phyloP scores from a whole-genome alignment of 2,329 filamentous ascomycete genomes.

The Chrysoporthe austroafricana region DNA sequence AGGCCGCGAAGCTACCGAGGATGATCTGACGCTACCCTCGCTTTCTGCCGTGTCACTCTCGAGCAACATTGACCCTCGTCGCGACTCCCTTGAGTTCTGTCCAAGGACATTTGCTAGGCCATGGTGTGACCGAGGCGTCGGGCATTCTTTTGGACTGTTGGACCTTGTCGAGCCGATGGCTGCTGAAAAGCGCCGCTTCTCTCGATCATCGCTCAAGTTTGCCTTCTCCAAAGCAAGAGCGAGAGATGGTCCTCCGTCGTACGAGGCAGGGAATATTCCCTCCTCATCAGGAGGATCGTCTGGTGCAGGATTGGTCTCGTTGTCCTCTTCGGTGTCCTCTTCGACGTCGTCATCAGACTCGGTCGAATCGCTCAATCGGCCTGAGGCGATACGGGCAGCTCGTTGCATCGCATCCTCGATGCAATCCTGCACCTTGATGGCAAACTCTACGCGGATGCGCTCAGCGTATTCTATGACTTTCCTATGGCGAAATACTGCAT shows the following conservation, averaged over 20 bases:
- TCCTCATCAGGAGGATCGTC: slow-evolving; percentile 48
- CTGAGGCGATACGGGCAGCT: slow-evolving; percentile 83
- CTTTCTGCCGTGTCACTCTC: slow-evolving; percentile 87
- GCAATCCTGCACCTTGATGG: slow-evolving; percentile 90
- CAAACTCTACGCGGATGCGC: slow-evolving; percentile 91
- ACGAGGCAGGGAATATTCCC: slow-evolving; percentile 59
- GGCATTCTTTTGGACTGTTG: slow-evolving; percentile 87
- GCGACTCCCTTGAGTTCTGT: slow-evolving; percentile 63
- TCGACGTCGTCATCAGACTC: slow-evolving; percentile 60
- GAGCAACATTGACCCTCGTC: slow-evolving; percentile 76
- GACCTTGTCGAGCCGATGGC: slow-evolving; percentile 79
- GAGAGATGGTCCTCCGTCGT: slow-evolving; percentile 61
- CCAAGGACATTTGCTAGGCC: slow-evolving; percentile 61
- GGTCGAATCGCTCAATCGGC: slow-evolving; percentile 79
- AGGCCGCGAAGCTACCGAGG: slow-evolving; percentile 70
- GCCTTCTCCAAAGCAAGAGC: slow-evolving; percentile 57
- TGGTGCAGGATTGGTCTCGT: slow-evolving; percentile 41
- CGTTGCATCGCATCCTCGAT: slow-evolving; percentile 91
- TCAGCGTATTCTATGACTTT: slow-evolving; percentile 95
- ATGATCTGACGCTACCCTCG: slow-evolving; percentile 84
- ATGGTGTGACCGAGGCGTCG: slow-evolving; percentile 84
- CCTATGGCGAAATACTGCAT: slow-evolving; percentile 88
- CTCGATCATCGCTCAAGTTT: slow-evolving; percentile 44
- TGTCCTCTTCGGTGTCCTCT: slow-evolving; percentile 39
- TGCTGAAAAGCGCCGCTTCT: slow-evolving; percentile 55